Percentiles rank a stretch among this genome's conserved stretches.
phyloP scores from a whole-genome alignment of 2,329 filamentous ascomycete species.

The Fusarium mangiferae region DNA sequence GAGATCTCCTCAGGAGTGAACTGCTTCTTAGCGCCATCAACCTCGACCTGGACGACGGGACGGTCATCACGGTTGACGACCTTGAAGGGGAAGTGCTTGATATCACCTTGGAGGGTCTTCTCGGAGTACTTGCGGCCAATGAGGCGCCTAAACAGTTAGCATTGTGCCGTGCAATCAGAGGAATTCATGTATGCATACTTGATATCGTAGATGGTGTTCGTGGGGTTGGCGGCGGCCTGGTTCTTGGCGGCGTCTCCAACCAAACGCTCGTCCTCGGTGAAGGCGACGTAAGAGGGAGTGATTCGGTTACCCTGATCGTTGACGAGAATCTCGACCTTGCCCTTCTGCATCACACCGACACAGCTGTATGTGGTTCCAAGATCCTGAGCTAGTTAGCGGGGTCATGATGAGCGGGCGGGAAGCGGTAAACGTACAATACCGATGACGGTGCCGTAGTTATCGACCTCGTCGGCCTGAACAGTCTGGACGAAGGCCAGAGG shows the following conservation, averaged over 20 bases:
- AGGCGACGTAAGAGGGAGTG: slow-evolving; percentile 93
- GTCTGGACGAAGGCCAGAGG: slow-evolving; percentile 86
- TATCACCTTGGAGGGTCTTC: slow-evolving; percentile 88
- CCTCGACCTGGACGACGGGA: slow-evolving; percentile 82
- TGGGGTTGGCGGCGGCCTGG: slow-evolving; percentile 85
- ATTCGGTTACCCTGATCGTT: slow-evolving; percentile 98
- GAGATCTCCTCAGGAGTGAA: slow-evolving; percentile 86
- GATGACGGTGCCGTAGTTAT: slow-evolving; percentile 88
- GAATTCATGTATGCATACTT: slow-evolving; percentile 72
- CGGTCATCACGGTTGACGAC: slow-evolving; percentile 90
- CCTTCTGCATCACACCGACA: slow-evolving; percentile 95
- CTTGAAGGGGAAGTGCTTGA: slow-evolving; percentile 99
- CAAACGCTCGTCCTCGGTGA: slow-evolving; percentile 95
- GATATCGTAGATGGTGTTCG: slow-evolving; percentile 81
- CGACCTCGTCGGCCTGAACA: slow-evolving; percentile 77
- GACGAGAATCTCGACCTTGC: slow-evolving; percentile 93
- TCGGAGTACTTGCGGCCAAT: slow-evolving; percentile 87
- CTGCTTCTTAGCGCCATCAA: slow-evolving; percentile 71
- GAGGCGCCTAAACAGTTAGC: slow-evolving; percentile 69
- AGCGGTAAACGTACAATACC: slow-evolving; percentile 76
- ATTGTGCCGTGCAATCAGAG: neutral
- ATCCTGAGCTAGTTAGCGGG: slow-evolving; percentile 60
- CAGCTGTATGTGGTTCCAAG: slow-evolving; percentile 90
- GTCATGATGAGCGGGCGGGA: neutral
- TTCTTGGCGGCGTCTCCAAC: slow-evolving; percentile 99